Base-by-base conservation (phyloP, 2,329 filamentous ascomycete genomes). In the Nemania sp. region DNA sequence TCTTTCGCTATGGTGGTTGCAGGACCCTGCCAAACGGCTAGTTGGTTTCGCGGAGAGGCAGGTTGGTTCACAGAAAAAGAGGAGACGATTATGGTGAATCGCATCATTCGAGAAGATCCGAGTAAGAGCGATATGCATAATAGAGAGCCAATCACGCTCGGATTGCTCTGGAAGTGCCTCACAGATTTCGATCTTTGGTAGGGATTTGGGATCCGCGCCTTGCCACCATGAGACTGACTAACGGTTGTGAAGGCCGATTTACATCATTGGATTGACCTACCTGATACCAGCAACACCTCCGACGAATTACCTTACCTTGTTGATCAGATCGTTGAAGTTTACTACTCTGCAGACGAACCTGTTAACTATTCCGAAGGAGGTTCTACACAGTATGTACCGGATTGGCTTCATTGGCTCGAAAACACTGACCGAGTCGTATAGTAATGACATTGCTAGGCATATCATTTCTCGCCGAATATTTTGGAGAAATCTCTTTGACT, bases 121-220 rank as follows among this genome's bases (percentile, higher is more conserved):
- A 74, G 74, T 26, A 80, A 81, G 62, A 77, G 77, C 36, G 76
- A 77, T 51, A 82, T 84, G 77, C 77, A 82, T 62, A 82, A 82
- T 57, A 75, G 80, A 26, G 49, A 82, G 64, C 74, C 76, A 1
- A 74, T 82, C 40, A 80, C 77, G 0, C 73, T 71, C 0, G 67
- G 61, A 3, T 68, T 70, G 5, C 71, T 81, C 8, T 80, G 77
- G 75, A 65, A 76, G 14, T 72, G 75, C 5, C 62, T 80, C 2
- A 72, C 71, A n/a, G 80, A 83, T 59, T 82, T 78, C 48, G 77
- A 83, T 56, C 70, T 84, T 48, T 84, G 78, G 54, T 81, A 11
- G 78, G 76, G 74, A 65, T 8, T 30, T 4, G n/a, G 8, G 7
- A 1, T 14, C 40, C 36, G 19, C 7, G 7, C 17, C 24, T 14